Evolutionary conservation across 179 eudicot genomes (phyloP).

Genomic region (Beta lomatogona): DNA sequence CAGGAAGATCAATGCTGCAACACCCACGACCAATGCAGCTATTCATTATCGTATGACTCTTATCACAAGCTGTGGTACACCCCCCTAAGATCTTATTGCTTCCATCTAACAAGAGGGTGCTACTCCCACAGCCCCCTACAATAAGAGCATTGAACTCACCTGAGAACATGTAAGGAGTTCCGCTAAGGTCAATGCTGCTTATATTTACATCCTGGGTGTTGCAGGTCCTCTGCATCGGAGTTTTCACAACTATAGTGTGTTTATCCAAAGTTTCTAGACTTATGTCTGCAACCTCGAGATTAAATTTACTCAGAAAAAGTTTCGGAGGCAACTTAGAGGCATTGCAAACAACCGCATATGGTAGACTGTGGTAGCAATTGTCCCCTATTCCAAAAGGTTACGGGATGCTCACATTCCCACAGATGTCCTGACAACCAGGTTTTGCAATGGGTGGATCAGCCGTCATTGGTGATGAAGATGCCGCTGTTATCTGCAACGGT

Average conservation of each 20-base stretch:
- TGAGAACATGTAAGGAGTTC: constrained; percentile 24
- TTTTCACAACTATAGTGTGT: constrained; percentile 6
- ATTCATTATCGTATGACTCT: not conserved
- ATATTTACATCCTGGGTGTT: not conserved
- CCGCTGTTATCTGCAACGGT: not conserved
- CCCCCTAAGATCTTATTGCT: constrained; percentile 20
- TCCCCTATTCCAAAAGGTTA: constrained; percentile 32
- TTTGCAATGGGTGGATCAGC: constrained; percentile 21
- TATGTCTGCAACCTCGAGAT: constrained; percentile 15
- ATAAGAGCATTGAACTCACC: constrained; percentile 9
- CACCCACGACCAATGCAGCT: constrained; percentile 31
- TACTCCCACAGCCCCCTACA: constrained; percentile 29
- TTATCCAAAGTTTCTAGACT: not conserved
- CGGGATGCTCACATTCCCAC: constrained; percentile 29
- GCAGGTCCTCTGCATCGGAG: constrained; percentile 17
- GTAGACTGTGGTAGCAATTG: constrained; percentile 5
- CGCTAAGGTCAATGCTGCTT: constrained; percentile 20
- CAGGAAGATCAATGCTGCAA: constrained; percentile 13
- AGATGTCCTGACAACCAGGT: constrained; percentile 17
- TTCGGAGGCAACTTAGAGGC: not conserved
- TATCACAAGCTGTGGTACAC: constrained; percentile 30
- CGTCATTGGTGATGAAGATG: not conserved
- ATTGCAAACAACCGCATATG: constrained; percentile 21
- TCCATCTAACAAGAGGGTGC: constrained; percentile 1
- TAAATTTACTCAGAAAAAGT: constrained; percentile 12